Evolutionary conservation across 208 protist species (phyloP).

Genomic region (Leishmania amazonensis): DNA sequence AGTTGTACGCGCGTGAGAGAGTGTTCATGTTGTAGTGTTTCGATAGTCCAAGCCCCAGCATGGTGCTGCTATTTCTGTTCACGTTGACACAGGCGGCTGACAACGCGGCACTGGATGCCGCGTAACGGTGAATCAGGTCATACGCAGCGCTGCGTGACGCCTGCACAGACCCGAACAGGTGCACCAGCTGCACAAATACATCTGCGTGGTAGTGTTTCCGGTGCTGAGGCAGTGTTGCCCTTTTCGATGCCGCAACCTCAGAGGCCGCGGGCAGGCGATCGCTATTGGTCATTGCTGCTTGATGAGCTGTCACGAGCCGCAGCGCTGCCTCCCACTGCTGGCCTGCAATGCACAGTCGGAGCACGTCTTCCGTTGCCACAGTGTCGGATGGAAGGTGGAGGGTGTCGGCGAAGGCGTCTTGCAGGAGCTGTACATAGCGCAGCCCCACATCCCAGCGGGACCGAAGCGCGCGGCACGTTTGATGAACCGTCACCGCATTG

Average conservation of each 20-base stretch:
- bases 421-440: conserved; percentile 38
- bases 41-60: conserved; percentile 18
- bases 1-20: conserved; percentile 48
- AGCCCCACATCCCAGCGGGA: conserved; percentile 21
- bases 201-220: conserved; percentile 25
- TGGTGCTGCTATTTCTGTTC: neutral
- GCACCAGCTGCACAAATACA: conserved; percentile 29
- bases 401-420: conserved; percentile 24
- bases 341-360: conserved; percentile 45
- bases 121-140: conserved; percentile 2
- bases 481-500: conserved; percentile 68
- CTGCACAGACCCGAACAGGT: conserved; percentile 22
- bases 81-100: neutral
- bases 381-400: conserved; percentile 30
- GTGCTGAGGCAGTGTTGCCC: neutral
- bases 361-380: conserved; percentile 35
- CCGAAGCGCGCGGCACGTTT: conserved; percentile 47
- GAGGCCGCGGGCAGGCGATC: neutral
- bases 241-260: neutral
- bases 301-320: conserved; percentile 23
- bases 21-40: conserved; percentile 59
- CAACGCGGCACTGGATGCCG: neutral
- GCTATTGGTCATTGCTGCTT: neutral
- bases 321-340: conserved; percentile 64
- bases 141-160: conserved; percentile 9